Percentiles rank a stretch among this genome's conserved stretches.
Conservation (phyloP, 2,329 filamentous ascomycete genomes). For the Sporothrix variecibatus region DNA sequence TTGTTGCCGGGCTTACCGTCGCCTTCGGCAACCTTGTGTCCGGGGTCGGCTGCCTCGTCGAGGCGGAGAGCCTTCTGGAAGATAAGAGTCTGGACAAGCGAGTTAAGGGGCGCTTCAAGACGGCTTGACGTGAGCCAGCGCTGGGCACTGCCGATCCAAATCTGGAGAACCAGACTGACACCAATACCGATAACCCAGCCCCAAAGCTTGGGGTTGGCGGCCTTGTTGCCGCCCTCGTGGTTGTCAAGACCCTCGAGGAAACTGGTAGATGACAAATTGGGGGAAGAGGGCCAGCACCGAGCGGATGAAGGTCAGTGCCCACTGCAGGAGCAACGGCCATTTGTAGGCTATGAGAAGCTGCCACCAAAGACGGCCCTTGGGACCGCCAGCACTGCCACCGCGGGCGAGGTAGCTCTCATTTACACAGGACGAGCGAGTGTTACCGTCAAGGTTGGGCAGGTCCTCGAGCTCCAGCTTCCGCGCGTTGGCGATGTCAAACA, state of each 20-base stretch:
- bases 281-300: constrained; percentile 39
- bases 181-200: constrained; percentile 39
- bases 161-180: constrained; percentile 38
- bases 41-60: constrained; percentile 37
- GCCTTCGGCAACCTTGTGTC: constrained; percentile 8
- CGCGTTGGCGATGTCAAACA: constrained; percentile 38
- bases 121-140: constrained; percentile 40
- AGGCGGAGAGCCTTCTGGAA: constrained; percentile 42
- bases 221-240: constrained; percentile 27
- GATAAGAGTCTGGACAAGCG: constrained; percentile 40
- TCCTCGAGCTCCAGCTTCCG: constrained; percentile 38
- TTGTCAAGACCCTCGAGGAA: constrained; percentile 40
- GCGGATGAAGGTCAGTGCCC: constrained; percentile 38
- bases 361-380: constrained; percentile 37
- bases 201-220: constrained; percentile 35
- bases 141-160: constrained; percentile 37
- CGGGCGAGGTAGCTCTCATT: constrained; percentile 31
- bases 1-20: constrained; percentile 23
- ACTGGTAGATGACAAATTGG: constrained; percentile 41
- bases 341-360: constrained; percentile 37
- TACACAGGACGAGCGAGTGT: constrained; percentile 37
- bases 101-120: constrained; percentile 38
- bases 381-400: constrained; percentile 31
- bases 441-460: constrained; percentile 38
- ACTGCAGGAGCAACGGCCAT: constrained; percentile 37